These are phyloP conservation scores for Rhodamnia rubescens DNA, from an alignment of 345 rosid species.

Conservation along the genomic window DNA sequence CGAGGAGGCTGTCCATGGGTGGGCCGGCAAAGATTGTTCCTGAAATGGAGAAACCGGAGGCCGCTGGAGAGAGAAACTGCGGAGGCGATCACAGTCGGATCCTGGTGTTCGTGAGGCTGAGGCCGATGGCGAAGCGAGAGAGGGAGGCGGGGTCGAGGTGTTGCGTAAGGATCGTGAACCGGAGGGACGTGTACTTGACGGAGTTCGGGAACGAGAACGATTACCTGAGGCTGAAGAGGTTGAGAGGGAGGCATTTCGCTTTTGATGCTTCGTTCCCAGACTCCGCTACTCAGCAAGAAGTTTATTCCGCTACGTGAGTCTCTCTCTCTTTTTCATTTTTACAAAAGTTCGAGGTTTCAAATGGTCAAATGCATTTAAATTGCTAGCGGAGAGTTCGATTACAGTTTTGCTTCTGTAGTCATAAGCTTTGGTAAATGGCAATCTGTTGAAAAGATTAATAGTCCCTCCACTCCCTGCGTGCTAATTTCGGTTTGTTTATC, in stretches of 20 bases:
- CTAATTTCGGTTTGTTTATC: not conserved
- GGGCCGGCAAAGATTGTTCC: not conserved
- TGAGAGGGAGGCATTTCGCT: conserved; percentile 77
- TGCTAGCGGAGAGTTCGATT: not conserved
- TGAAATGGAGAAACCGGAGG: conserved; percentile 33
- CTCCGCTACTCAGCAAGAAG: conserved; percentile 64
- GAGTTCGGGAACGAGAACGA: conserved; percentile 78
- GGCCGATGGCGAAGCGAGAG: conserved; percentile 91
- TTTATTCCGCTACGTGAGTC: conserved; percentile 81
- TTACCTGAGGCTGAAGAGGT: conserved; percentile 80
- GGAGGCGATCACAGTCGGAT: conserved; percentile 36
- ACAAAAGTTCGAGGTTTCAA: not conserved
- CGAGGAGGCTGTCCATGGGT: conserved; percentile 68
- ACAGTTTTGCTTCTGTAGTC: not conserved
- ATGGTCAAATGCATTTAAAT: not conserved
- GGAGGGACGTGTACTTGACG: conserved; percentile 73
- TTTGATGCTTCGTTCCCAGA: conserved; percentile 86
- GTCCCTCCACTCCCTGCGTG: not conserved
- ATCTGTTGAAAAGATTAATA: not conserved
- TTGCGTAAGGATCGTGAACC: conserved; percentile 72
- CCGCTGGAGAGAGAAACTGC: conserved; percentile 9
- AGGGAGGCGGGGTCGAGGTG: conserved; percentile 69
- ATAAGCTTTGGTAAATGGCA: not conserved
- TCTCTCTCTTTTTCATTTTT: not conserved
- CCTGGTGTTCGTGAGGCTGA: conserved; percentile 80